Evolutionary conservation across 108 stramenopile species (phyloP).

Genomic region (Discostella pseudostelligera): DNA sequence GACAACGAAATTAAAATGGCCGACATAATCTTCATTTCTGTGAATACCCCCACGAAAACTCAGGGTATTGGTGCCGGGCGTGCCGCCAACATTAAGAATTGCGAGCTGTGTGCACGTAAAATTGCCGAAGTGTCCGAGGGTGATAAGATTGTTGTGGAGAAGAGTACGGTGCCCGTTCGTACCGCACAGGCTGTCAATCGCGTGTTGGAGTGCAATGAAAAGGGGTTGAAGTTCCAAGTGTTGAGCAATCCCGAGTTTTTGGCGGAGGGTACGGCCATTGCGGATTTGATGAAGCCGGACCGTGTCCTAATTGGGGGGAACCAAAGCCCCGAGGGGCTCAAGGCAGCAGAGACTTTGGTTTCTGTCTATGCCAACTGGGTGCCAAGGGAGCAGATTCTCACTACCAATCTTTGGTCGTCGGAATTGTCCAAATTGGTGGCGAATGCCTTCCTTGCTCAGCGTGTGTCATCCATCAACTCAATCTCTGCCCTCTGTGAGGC

Average conservation of each 20-base stretch:
- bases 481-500: conserved; percentile 99
- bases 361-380: conserved; percentile 95
- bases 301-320: conserved; percentile 98
- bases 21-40: conserved; percentile 98
- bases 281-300: conserved; percentile 91
- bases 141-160: conserved; percentile 98
- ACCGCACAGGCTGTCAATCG: conserved; percentile 96
- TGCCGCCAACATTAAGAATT: conserved; percentile 99
- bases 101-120: conserved; percentile 98
- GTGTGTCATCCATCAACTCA: conserved; percentile 98
- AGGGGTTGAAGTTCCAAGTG: conserved; percentile 94
- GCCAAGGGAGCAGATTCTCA: conserved; percentile 91
- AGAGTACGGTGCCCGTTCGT: conserved; percentile 98
- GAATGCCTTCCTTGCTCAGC: conserved; percentile 99
- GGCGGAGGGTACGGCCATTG: conserved; percentile 99
- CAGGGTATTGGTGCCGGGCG: conserved; percentile 98
- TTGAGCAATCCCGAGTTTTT: conserved; percentile 98
- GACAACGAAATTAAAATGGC: conserved; percentile 88
- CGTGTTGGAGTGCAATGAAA: conserved; percentile 91
- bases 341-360: conserved; percentile 76
- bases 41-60: conserved; percentile 99
- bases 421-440: conserved; percentile 99
- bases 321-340: conserved; percentile 88
- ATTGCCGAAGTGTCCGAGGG: conserved; percentile 92
- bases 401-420: conserved; percentile 98